Conservation (phyloP, 352 stramenopile genomes). For the Globisporangium emineosum region DNA sequence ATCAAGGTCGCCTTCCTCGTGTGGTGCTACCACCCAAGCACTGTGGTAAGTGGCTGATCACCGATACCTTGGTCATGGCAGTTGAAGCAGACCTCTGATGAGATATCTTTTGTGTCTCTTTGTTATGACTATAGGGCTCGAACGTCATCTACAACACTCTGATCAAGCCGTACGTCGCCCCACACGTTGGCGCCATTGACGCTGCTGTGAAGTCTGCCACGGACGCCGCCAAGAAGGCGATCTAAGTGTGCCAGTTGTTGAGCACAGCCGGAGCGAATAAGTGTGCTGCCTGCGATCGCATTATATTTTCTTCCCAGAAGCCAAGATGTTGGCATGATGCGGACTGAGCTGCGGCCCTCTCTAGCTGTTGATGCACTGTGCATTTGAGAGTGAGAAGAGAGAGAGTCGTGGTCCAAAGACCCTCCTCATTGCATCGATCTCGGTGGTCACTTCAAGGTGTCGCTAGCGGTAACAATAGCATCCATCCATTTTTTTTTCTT, state of each 20-base stretch:
- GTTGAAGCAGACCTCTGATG: neutral
- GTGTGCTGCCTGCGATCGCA: neutral
- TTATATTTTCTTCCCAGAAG: neutral
- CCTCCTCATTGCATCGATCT: neutral
- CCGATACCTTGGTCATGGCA: neutral
- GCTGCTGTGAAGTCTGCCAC: slow-evolving; percentile 52
- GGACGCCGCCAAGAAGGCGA: slow-evolving; percentile 59
- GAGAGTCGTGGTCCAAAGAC: neutral
- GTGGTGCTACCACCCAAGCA: slow-evolving; percentile 81
- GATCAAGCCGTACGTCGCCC: slow-evolving; percentile 81
- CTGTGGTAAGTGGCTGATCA: slow-evolving; percentile 29
- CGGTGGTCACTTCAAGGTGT: neutral
- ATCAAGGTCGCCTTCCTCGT: slow-evolving; percentile 86
- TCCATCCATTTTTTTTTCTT: slow-evolving; percentile 8
- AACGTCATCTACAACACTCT: slow-evolving; percentile 82
- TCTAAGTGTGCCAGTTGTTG: slow-evolving; percentile 23
- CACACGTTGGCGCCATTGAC: slow-evolving; percentile 69
- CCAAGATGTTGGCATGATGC: neutral
- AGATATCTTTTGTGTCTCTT: neutral
- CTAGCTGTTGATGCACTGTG: neutral
- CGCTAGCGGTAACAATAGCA: slow-evolving; percentile 13
- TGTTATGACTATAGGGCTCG: slow-evolving; percentile 41
- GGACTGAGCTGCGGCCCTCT: neutral
- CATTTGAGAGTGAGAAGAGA: neutral
- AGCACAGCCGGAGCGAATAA: neutral